A percentile compares a stretch with the other conserved stretches of the same genome.
Evolutionary conservation across 2,329 filamentous ascomycete genomes (phyloP).

Genomic region (Daldinia eschscholtzii): DNA sequence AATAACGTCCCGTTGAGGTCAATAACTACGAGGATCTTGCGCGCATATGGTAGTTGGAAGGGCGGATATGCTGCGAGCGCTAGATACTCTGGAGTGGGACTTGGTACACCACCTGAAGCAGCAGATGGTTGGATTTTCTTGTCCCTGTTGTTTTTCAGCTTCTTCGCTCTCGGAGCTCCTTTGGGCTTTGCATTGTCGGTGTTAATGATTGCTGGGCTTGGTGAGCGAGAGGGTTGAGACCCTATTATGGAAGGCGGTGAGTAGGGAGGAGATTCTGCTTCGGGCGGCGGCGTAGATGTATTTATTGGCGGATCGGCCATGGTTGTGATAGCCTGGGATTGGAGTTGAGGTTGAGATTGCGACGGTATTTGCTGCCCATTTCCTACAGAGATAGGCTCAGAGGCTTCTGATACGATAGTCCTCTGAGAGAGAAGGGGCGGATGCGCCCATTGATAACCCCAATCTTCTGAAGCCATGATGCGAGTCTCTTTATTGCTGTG

Average conservation of each 20-base stretch:
- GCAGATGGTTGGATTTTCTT: constrained; percentile 41
- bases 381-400: not conserved
- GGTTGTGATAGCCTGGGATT: not conserved
- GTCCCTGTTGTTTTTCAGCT: constrained; percentile 14
- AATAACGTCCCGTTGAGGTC: constrained; percentile 95
- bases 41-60: constrained; percentile 59
- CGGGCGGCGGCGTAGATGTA: not conserved
- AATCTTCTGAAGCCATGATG: constrained; percentile 12
- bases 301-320: too few species aligned
- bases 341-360: not conserved
- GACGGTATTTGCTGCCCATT: not conserved
- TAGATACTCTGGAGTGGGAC: constrained; percentile 73
- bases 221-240: not conserved
- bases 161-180: not conserved
- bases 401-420: not conserved
- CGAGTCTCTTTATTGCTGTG: not conserved
- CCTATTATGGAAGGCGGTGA: constrained; percentile 6
- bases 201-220: not conserved
- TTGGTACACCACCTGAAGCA: constrained; percentile 70
- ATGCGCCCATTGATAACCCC: not conserved
- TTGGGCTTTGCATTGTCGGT: not conserved
- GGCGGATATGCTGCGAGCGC: constrained; percentile 62
- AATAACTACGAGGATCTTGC: constrained; percentile 82
- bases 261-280: constrained; percentile 15
- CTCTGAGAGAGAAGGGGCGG: not conserved